Conservation (phyloP, 2,329 filamentous ascomycete species). For the Rhynchosporium secalis region DNA sequence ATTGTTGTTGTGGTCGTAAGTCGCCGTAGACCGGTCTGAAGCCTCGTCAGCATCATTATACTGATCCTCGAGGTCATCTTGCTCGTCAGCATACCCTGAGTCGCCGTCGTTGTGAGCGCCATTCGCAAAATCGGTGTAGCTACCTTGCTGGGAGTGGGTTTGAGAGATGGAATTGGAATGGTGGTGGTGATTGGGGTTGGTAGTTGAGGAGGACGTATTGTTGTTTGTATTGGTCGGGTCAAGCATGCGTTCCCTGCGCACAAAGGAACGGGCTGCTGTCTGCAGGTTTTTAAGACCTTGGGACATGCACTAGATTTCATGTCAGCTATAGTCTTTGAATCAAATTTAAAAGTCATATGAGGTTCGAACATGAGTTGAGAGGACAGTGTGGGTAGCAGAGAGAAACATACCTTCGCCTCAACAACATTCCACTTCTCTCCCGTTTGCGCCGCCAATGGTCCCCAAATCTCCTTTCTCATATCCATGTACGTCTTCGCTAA, state of each 20-base stretch:
- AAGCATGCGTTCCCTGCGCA: conserved; percentile 63
- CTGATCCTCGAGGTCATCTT: conserved; percentile 46
- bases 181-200: too few relatives aligned
- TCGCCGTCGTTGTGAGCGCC: conserved; percentile 58
- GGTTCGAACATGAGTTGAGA: background rate
- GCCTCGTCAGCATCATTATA: conserved; percentile 30
- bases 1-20: conserved; percentile 6
- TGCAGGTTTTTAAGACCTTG: conserved; percentile 81
- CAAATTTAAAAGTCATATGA: too few relatives aligned
- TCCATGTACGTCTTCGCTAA: conserved; percentile 78
- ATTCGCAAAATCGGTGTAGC: background rate
- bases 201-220: too few relatives aligned
- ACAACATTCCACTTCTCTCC: conserved; percentile 82
- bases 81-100: conserved; percentile 61
- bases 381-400: background rate
- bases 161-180: background rate
- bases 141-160: conserved; percentile 9
- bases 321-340: background rate
- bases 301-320: conserved; percentile 67
- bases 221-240: conserved; percentile 19
- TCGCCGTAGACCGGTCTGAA: conserved; percentile 20
- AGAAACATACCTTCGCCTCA: conserved; percentile 58
- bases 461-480: conserved; percentile 81
- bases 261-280: conserved; percentile 64
- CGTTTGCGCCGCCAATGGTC: conserved; percentile 65